phyloP scores from a whole-genome alignment of 169 alveolate species.

The Plasmodium billcollinsi region DNA sequence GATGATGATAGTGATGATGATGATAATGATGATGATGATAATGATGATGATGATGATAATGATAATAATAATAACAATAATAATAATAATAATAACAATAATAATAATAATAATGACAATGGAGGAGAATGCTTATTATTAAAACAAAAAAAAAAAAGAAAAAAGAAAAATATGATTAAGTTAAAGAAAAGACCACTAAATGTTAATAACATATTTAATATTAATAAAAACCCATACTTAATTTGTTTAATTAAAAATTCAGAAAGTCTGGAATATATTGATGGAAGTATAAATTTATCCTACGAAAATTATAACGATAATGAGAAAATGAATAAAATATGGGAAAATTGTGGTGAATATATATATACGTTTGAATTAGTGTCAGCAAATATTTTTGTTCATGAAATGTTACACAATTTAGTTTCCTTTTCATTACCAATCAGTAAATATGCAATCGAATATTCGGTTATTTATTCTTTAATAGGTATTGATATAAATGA shows the following conservation, averaged over 20 bases:
- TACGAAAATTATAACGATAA: conserved; percentile 81
- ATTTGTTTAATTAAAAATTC: conserved; percentile 83
- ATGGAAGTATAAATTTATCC: conserved; percentile 82
- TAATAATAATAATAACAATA: too few species aligned
- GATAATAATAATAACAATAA: too few species aligned
- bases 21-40: too few species aligned
- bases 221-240: conserved; percentile 61
- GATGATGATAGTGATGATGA: too few species aligned
- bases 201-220: conserved; percentile 29
- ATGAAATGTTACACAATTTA: conserved; percentile 86
- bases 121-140: too few species aligned
- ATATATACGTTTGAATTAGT: conserved; percentile 85
- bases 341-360: conserved; percentile 88
- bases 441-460: conserved; percentile 81
- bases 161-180: too few species aligned
- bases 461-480: conserved; percentile 78
- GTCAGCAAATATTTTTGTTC: conserved; percentile 85
- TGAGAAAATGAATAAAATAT: conserved; percentile 82
- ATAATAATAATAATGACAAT: too few species aligned
- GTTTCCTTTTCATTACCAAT: conserved; percentile 84
- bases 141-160: too few species aligned
- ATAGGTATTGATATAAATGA: conserved; percentile 69
- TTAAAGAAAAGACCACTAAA: conserved; percentile 5
- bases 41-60: too few species aligned
- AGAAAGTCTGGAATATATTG: conserved; percentile 85